Evolutionary conservation across 441 rosid species (phyloP), one percentile per base, ranked within the genome.

Genomic region (Gossypium schwendimanii): DNA sequence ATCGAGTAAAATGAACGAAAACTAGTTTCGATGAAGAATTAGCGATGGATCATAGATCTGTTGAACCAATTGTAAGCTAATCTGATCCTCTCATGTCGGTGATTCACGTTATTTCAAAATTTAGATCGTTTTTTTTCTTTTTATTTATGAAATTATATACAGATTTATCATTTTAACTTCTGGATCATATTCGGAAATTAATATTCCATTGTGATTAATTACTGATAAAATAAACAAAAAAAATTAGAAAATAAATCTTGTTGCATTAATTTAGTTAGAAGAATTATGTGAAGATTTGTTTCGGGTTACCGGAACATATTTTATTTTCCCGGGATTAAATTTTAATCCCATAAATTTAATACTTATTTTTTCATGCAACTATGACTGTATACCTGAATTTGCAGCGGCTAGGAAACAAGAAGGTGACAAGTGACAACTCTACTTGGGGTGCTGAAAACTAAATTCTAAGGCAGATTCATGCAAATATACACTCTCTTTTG

Each of bases 71-170:
- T 92, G 63, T 86, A 90, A 73, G 73, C 31, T 52, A 86, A 24
- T 87, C 88, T 24, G 98, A 91, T 81, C 88, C 93, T 50, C 84
- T 84, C 55, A 87, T 91, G 98, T 92, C 79, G 82, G 93, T 72
- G 12, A 49, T 15, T 65, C 36, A 45, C 26, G 49, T 61, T 23
- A 41, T 28, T 49, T 21, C 23, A 63, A 26, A 52, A 14, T 0
- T 63, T 36, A 11, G n/a, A 28, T 73, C 20, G 2, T 66, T 64
- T 21, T 23, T 64, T 14, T 14, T 0, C 24, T 8, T 15, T 54
- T 54, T 18, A 24, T 21, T 20, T 11, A 11, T 18, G 17, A n/a
- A 23, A 47, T 14, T 14, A 10, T 3, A 62, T 18, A 17, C n/a
- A 17, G 52, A 47, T 47, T 47, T 49, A 7, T 41, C 23, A 9